Base-by-base conservation (phyloP, 108 stramenopile species). In the Nitzschia sp. region DNA sequence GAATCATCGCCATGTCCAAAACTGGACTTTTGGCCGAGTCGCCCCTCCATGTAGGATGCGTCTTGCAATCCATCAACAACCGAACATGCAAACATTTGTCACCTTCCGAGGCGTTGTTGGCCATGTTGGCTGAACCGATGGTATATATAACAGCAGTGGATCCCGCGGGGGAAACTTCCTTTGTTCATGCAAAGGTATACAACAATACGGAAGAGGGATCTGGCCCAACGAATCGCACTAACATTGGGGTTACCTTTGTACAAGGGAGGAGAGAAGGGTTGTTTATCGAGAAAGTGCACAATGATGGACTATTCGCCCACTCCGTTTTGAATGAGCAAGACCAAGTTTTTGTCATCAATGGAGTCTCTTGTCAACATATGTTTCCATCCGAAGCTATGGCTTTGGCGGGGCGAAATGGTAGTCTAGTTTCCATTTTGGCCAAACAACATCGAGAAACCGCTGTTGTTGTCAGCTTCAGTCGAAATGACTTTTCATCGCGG, bases 311-410 rank as follows among this genome's bases (percentile, higher is more conserved):
- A 6, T 46, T 62, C 3, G 37, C 38, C 3, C 17, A 62, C 22
- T 62, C 61, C 3, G 43, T 62, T 0, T 20, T 62, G 41, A 62
- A 62, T 20, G n/a, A 38, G 11, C 38, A 62, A 6, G 61, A 62
- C 21, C 15, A 8, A 20, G 61, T 62, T 2, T 17, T 62, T 62
- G 41, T 42, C 17, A 62, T 62, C 3, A 62, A 62, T 10, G n/a
- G 37, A 3, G 22, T 62, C 44, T 42, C 61, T 9, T 62, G 61
- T 62, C 43, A 62, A 46, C 61, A 62, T 8, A 12, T 62, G 43
- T 43, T 22, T 21, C 43, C 61, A 44, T 12, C 42, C 37, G 61
- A 62, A 39, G 61, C 61, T 2, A 19, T 43, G 14, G 43, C 41
- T 22, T 20, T 62, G 17, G 43, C 61, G 19, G 42, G 20, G 24